Percentiles rank a stretch among this genome's conserved stretches.
Conservation (phyloP, 116 monocot genomes). For the Phalaenopsis hybrid region DNA sequence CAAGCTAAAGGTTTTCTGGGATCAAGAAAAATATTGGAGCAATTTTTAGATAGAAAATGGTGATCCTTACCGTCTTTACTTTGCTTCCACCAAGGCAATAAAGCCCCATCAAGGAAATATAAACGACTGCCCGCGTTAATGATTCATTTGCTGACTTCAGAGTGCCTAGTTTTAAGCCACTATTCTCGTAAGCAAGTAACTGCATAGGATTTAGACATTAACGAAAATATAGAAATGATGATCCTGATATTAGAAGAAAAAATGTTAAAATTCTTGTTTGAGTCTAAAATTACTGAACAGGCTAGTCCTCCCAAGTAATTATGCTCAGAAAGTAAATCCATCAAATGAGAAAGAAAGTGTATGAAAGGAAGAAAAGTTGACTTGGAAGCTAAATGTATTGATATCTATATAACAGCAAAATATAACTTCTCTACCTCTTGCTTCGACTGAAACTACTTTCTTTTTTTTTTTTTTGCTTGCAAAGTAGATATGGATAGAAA, state of each 20-base stretch:
- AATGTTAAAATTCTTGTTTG: no score
- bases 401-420: no score
- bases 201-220: constrained; percentile 17
- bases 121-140: constrained; percentile 79
- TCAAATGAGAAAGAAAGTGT: no score
- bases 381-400: no score
- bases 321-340: no score
- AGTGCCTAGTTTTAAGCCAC: constrained; percentile 73
- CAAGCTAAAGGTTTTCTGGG: neutral
- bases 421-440: no score
- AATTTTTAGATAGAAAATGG: constrained; percentile 4
- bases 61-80: constrained; percentile 69
- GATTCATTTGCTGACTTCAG: constrained; percentile 98
- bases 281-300: no score
- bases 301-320: no score
- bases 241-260: neutral
- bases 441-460: no score
- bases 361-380: no score
- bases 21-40: neutral
- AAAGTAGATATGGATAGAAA: no score
- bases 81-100: constrained; percentile 94
- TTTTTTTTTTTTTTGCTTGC: no score
- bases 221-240: constrained; percentile 6
- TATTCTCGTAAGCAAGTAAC: constrained; percentile 74
- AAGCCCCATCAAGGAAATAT: constrained; percentile 79